phyloP scores from a whole-genome alignment of 164 flowering plant genomes.

The Magnolia changhungtana region DNA sequence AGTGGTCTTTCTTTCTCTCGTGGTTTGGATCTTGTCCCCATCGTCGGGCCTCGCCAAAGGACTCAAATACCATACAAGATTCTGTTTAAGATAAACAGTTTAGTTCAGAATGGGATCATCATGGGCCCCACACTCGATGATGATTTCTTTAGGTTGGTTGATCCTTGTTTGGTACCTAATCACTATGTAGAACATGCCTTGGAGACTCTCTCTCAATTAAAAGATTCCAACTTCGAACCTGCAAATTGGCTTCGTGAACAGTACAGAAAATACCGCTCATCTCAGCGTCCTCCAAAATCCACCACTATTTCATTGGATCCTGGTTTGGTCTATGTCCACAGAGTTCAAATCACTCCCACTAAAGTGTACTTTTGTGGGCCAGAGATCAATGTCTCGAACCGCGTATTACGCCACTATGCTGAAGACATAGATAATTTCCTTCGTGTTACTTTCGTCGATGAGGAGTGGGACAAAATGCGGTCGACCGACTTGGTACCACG shows the following conservation, averaged over 20 bases:
- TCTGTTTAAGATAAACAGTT: slow-evolving; percentile 54
- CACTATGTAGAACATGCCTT: slow-evolving; percentile 54
- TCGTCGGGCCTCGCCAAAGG: slow-evolving; percentile 41
- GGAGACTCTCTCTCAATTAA: slow-evolving; percentile 51
- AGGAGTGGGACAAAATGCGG: slow-evolving; percentile 57
- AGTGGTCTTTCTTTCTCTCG: slow-evolving; percentile 37
- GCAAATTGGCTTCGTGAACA: slow-evolving; percentile 56
- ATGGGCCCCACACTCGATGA: slow-evolving; percentile 58
- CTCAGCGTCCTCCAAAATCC: slow-evolving; percentile 19
- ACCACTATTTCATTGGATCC: slow-evolving; percentile 49
- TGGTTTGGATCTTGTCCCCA: slow-evolving; percentile 56
- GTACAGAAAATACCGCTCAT: slow-evolving; percentile 29
- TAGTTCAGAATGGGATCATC: slow-evolving; percentile 78
- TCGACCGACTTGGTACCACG: slow-evolving; percentile 57
- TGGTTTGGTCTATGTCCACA: slow-evolving; percentile 66
- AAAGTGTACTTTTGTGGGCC: slow-evolving; percentile 78
- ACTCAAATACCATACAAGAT: slow-evolving; percentile 53
- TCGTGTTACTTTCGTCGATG: slow-evolving; percentile 80
- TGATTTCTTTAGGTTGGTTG: slow-evolving; percentile 46
- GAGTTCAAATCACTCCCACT: slow-evolving; percentile 76
- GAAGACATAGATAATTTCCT: slow-evolving; percentile 61
- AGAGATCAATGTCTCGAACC: slow-evolving; percentile 73
- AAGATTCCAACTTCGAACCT: slow-evolving; percentile 81
- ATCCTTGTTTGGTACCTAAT: slow-evolving; percentile 37
- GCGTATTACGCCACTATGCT: slow-evolving; percentile 54